Evolutionary conservation across 2,329 filamentous ascomycete species (phyloP).

Genomic region (Microascus cirrosus): DNA sequence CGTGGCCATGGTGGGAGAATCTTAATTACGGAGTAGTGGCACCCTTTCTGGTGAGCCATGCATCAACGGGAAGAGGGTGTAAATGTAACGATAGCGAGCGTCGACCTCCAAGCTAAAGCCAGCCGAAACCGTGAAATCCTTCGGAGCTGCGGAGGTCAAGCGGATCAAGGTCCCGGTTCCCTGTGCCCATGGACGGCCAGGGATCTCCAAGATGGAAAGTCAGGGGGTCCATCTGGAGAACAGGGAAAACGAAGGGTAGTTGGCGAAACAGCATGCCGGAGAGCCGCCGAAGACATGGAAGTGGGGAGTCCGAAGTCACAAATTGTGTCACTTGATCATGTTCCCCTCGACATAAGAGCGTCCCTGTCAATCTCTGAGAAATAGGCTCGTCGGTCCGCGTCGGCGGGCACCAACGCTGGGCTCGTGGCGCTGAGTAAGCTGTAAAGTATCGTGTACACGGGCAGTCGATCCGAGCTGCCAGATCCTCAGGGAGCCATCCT

Average conservation of each 20-base stretch:
- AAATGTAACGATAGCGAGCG: neutral
- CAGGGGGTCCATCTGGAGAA: neutral
- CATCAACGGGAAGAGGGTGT: neutral
- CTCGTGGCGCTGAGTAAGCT: neutral
- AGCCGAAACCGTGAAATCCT: neutral
- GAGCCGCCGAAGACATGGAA: conserved; percentile 4
- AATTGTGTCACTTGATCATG: conserved; percentile 4
- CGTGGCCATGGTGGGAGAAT: neutral
- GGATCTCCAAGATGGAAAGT: neutral
- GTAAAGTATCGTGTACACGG: neutral
- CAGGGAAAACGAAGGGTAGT: neutral
- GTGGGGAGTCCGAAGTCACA: neutral
- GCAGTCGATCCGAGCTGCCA: neutral
- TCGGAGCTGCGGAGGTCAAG: neutral
- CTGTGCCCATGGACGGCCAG: neutral
- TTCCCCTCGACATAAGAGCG: neutral
- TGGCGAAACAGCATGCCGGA: conserved; percentile 2
- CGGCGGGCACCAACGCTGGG: neutral
- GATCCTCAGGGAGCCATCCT: neutral
- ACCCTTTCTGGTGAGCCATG: neutral
- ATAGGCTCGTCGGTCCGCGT: conserved; percentile 6
- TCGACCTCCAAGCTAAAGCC: neutral
- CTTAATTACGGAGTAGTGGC: neutral
- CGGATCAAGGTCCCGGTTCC: neutral
- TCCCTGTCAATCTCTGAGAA: conserved; percentile 3